phyloP scores from a whole-genome alignment of 495 filamentous ascomycete genomes.

The Paragyromitra xinjiangensis region DNA sequence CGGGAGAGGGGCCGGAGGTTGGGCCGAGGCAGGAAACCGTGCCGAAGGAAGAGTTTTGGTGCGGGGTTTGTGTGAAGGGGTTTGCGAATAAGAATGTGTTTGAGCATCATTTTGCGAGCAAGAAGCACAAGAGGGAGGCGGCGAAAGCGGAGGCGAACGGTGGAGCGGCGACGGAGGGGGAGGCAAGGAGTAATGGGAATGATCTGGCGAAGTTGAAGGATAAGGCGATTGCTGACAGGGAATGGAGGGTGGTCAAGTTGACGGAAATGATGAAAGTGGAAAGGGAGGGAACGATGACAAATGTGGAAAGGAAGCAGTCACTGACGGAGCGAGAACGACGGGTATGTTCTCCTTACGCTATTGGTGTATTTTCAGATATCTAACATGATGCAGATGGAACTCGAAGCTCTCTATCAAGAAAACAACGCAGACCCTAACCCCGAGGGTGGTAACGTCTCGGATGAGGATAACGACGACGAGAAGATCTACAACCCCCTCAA shows the following conservation, averaged over 20 bases:
- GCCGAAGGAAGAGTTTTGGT: conserved; percentile 78
- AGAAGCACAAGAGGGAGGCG: conserved; percentile 88
- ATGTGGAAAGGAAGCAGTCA: conserved; percentile 91
- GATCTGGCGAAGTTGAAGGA: conserved; percentile 74
- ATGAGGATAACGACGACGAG: conserved; percentile 77
- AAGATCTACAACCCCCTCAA: conserved; percentile 97
- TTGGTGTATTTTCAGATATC: neutral
- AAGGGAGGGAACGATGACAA: conserved; percentile 83
- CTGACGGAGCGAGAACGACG: conserved; percentile 96
- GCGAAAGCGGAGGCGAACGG: conserved; percentile 62
- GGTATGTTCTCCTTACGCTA: conserved; percentile 25
- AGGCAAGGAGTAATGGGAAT: conserved; percentile 52
- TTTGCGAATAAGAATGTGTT: conserved; percentile 97
- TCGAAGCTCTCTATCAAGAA: conserved; percentile 74
- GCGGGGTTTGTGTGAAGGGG: conserved; percentile 87
- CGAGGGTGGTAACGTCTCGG: conserved; percentile 62
- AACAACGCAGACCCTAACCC: conserved; percentile 48
- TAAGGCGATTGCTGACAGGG: conserved; percentile 86
- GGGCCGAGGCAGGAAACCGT: conserved; percentile 59
- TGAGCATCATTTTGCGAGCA: conserved; percentile 83
- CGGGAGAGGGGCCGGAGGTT: conserved; percentile 53
- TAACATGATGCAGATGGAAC: conserved; percentile 67
- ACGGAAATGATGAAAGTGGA: conserved; percentile 78
- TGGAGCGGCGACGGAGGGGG: conserved; percentile 53
- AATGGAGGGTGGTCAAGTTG: conserved; percentile 81